Base-by-base conservation (phyloP, 352 stramenopile species). In the Phytophthora sojae region DNA sequence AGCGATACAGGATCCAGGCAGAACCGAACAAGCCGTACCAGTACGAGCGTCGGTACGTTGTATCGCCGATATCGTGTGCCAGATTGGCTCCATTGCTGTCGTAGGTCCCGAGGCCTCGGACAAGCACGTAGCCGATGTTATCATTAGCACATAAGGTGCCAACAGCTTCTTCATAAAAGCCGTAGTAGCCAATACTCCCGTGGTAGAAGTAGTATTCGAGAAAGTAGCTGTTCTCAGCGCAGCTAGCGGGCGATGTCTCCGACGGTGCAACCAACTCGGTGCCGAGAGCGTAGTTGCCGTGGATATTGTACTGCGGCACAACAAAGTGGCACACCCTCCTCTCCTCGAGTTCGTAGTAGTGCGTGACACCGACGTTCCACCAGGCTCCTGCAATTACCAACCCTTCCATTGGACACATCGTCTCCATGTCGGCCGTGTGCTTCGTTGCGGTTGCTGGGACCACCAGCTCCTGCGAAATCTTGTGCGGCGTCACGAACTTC, bases 151-250 rank as follows among this genome's bases (percentile, higher is more conserved):
- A 79, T 11, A 67, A 54, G 0, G 61, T 73, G 9, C 72, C 72
- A 0, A 66, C 35, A 1, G 68, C 73, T 67, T 80, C 73, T 60
- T 77, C 73, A 12, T 79, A 79, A 19, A 76, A 76, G 0, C 62
- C 51, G 25, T 76, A 76, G 44, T 76, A 72, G 1, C 68, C 68
- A 19, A 76, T 76, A n/a, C 68, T 76, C 0, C 68, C 68, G 39
- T 76, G 68, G 52, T 76, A 76, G 29, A 76, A 76, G 29, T 75
- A 75, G 45, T 80, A 75, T 17, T 80, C 62, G n/a, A 79, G 56
- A 30, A 57, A 66, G 35, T 76, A 79, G 32, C 56, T 58, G 35
- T 67, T 68, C 7, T 21, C 29, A 23, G 44, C 44, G 44, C 62
- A 64, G 14, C 42, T 73, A 23, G 54, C 50, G 15, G 73, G 66